These are phyloP conservation scores for Umbellularia californica DNA, from an alignment of 164 flowering plant species.

Conservation along the genomic window DNA sequence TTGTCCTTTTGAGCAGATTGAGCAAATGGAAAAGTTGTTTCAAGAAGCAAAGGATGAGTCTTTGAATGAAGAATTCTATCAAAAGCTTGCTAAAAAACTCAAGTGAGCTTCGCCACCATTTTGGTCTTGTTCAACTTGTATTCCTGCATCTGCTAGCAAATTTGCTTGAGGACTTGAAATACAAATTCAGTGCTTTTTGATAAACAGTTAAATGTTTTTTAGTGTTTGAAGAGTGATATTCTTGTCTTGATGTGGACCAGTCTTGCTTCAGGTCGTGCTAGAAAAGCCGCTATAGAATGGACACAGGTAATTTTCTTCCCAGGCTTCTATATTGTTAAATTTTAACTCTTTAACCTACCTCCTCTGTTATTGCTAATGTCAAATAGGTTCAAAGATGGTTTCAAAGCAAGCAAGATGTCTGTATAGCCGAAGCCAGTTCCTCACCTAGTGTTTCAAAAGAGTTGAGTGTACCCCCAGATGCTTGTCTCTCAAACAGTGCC, in stretches of 20 bases:
- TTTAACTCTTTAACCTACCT: neutral
- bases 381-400: conserved; percentile 7
- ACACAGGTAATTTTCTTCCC: conserved; percentile 1
- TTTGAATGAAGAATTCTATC: conserved; percentile 2
- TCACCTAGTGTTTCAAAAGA: conserved; percentile 4
- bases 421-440: neutral
- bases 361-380: neutral
- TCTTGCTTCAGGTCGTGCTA: conserved; percentile 4
- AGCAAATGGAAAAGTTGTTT: conserved; percentile 6
- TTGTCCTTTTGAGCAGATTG: neutral
- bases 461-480: neutral
- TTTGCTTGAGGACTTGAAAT: neutral
- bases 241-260: conserved; percentile 2
- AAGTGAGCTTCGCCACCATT: conserved; percentile 2
- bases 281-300: conserved; percentile 1
- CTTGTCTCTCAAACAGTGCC: neutral
- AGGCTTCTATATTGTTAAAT: neutral
- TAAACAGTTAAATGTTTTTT: neutral
- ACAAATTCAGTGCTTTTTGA: neutral
- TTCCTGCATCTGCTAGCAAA: neutral
- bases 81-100: neutral
- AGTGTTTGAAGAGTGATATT: neutral
- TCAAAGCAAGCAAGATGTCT: neutral
- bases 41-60: neutral
- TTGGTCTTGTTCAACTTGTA: neutral